A percentile compares a stretch with the other conserved stretches of the same genome.
These are phyloP conservation scores for Desmodesmus armatus DNA, from an alignment of 139 green algal genomes.

Conservation along the genomic window DNA sequence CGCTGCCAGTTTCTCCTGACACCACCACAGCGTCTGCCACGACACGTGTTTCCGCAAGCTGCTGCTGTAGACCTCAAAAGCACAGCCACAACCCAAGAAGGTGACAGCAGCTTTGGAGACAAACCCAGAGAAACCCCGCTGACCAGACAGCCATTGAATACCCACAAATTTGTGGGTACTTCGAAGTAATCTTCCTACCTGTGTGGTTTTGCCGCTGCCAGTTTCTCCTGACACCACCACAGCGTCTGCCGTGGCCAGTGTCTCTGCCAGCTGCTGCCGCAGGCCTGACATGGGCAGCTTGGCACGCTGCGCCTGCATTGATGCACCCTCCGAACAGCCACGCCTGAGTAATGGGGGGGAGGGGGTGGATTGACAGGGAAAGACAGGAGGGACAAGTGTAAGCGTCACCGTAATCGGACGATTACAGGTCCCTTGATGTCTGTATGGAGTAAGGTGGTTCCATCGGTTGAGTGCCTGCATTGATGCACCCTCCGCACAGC, in stretches of 20 bases:
- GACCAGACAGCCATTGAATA: no score
- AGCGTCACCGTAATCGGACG: no score
- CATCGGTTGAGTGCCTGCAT: no score
- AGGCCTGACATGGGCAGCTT: constrained; percentile 66
- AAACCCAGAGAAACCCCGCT: no score
- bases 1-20: constrained; percentile 86
- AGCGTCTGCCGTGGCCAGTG: constrained; percentile 61
- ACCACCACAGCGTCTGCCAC: constrained; percentile 73
- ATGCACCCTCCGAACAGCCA: constrained; percentile 42
- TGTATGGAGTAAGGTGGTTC: no score
- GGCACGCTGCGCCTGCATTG: constrained; percentile 53
- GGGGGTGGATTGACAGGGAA: neutral
- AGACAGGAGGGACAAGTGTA: neutral
- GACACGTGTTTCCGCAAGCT: constrained; percentile 54
- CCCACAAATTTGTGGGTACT: no score
- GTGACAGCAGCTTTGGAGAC: no score
- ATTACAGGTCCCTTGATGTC: no score
- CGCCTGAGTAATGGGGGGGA: no score
- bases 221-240: constrained; percentile 85
- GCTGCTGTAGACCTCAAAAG: constrained; percentile 52
- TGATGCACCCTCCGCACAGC: no score
- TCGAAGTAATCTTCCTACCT: no score
- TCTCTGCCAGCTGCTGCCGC: constrained; percentile 50
- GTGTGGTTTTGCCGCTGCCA: constrained; percentile 91
- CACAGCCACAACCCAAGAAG: no score